These are phyloP conservation scores for Euphorbia schlechtendalii DNA, from an alignment of 441 rosid genomes.

Conservation along the genomic window DNA sequence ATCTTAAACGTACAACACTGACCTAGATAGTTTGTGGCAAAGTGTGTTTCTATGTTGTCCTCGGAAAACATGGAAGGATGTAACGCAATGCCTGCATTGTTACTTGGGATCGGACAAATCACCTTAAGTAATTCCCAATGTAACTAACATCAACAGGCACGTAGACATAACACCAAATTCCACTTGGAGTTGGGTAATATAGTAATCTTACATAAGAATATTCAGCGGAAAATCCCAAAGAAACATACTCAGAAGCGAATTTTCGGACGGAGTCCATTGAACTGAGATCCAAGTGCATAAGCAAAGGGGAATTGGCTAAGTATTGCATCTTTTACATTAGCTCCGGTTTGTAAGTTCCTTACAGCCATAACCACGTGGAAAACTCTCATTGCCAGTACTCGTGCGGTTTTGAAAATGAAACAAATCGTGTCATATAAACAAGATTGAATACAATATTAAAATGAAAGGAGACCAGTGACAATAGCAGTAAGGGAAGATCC, in stretches of 20 bases:
- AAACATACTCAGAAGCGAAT: constrained; percentile 27
- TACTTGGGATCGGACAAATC: constrained; percentile 19
- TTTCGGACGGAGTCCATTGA: constrained; percentile 32
- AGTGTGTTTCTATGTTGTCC: constrained; percentile 30
- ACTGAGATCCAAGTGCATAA: constrained; percentile 35
- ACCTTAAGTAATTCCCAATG: too few species aligned
- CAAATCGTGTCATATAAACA: too few species aligned
- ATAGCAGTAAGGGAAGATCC: too few species aligned
- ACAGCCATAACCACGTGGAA: constrained; percentile 37
- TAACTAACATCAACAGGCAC: too few species aligned
- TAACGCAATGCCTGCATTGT: constrained; percentile 33
- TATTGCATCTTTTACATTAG: constrained; percentile 28
- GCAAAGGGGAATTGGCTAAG: constrained; percentile 29
- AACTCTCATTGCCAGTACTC: constrained; percentile 38
- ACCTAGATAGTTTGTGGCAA: constrained; percentile 34
- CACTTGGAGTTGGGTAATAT: too few species aligned
- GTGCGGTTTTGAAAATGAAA: too few species aligned
- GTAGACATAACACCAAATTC: too few species aligned
- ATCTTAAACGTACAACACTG: too few species aligned
- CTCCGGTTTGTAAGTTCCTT: constrained; percentile 35
- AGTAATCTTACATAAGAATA: constrained; percentile 37
- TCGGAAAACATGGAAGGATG: constrained; percentile 27
- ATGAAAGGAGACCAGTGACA: too few species aligned
- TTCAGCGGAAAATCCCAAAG: constrained; percentile 29
- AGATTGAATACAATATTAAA: too few species aligned